These are phyloP conservation scores for Yarrowia osloensis DNA, from an alignment of 805 yeast species.

Conservation along the genomic window DNA sequence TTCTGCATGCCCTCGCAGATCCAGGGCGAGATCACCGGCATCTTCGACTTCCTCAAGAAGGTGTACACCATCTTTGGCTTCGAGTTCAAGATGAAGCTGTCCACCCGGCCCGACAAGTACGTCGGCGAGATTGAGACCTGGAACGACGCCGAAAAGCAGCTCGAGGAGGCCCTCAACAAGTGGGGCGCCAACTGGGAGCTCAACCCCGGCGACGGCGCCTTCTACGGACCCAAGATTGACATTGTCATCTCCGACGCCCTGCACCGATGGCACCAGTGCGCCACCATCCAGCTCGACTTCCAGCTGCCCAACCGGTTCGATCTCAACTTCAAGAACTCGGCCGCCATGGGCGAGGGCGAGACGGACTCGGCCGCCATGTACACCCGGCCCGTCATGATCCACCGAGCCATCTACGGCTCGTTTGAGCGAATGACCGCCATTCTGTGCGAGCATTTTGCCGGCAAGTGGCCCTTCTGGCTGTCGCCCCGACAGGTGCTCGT, in stretches of 20 bases:
- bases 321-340: conserved; percentile 68
- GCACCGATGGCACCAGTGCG: conserved; percentile 98
- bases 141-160: conserved; percentile 85
- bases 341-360: conserved; percentile 34
- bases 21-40: conserved; percentile 76
- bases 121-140: conserved; percentile 94
- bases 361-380: conserved; percentile 45
- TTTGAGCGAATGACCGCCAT: conserved; percentile 99
- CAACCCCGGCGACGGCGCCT: conserved; percentile 96
- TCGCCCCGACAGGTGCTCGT: conserved; percentile 98
- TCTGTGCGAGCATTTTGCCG: conserved; percentile 95
- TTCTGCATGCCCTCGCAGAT: conserved; percentile 94
- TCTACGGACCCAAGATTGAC: conserved; percentile 97
- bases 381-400: conserved; percentile 97
- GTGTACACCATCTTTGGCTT: conserved; percentile 92
- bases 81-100: conserved; percentile 93
- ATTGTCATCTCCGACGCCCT: conserved; percentile 93
- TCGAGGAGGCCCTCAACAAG: conserved; percentile 76
- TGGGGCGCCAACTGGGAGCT: conserved; percentile 93
- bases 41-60: conserved; percentile 80
- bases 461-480: conserved; percentile 99
- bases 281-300: conserved; percentile 98
- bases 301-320: conserved; percentile 95
- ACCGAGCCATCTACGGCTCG: conserved; percentile 97
- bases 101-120: conserved; percentile 95